Conservation (phyloP, 306 rosid species). For the Vigna hirtella region DNA sequence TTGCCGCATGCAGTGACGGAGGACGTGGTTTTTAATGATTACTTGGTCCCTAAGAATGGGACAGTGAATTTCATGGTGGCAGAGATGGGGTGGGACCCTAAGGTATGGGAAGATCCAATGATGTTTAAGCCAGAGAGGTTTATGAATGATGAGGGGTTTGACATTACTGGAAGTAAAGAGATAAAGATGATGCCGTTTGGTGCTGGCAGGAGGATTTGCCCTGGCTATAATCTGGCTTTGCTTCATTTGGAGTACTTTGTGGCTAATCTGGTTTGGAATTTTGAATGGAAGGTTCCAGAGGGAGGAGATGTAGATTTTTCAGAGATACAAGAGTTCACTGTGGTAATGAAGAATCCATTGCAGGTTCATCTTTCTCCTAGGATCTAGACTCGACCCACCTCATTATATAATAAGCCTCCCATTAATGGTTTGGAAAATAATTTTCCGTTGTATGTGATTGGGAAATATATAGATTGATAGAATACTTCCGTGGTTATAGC, state of each 20-base stretch:
- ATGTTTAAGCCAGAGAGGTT: constrained; percentile 56
- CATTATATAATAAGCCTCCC: too few relatives aligned
- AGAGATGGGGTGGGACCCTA: constrained; percentile 55
- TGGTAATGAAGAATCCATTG: constrained; percentile 51
- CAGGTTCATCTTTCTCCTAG: constrained; percentile 43
- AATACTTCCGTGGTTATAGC: too few relatives aligned
- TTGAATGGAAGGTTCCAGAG: constrained; percentile 46
- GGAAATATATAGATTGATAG: too few relatives aligned
- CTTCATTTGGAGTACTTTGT: constrained; percentile 54
- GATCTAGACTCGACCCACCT: not conserved
- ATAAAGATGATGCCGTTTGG: constrained; percentile 64
- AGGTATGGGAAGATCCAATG: constrained; percentile 57
- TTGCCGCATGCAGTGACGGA: constrained; percentile 43
- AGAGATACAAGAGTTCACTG: constrained; percentile 46
- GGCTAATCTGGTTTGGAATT: constrained; percentile 56
- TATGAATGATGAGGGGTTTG: constrained; percentile 35
- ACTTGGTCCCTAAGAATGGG: constrained; percentile 40
- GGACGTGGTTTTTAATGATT: constrained; percentile 41
- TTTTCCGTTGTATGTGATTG: too few relatives aligned
- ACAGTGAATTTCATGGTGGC: constrained; percentile 57
- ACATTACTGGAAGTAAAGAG: constrained; percentile 48
- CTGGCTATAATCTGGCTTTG: constrained; percentile 45
- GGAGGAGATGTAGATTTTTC: constrained; percentile 47
- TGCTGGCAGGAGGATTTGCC: constrained; percentile 60
- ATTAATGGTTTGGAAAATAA: too few relatives aligned